Evolutionary conservation across 2,329 filamentous ascomycete genomes (phyloP), one percentile per base, ranked within the genome.

Genomic region (Polytolypa hystricis): DNA sequence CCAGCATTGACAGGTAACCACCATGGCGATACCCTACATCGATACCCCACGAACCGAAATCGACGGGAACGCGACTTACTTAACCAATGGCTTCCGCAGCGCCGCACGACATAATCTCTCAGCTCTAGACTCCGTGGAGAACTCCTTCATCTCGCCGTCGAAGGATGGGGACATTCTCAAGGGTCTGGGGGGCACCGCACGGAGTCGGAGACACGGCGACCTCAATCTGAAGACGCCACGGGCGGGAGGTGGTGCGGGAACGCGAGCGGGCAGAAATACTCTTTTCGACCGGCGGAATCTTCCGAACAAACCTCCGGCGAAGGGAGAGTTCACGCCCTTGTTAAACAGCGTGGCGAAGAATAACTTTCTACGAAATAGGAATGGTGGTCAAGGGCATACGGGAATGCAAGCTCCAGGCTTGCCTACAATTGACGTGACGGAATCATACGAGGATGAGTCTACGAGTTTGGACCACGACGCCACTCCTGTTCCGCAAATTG

Each of bases 321-420:
- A 67, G 45, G 79, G 78, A 49, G 93, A 98, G 52, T 98, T 98
- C 58, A 98, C 91, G 0, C 91, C 93, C 0, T 67, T 98, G 48
- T 75, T 98, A 55, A 94, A 93, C 60, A 79, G 75, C 49, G 54
- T 70, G 65, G 69, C 87, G 69, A 66, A 85, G 67, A 71, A 82
- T 67, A 65, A 79, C 67, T 60, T 73, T 62, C 43, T 72, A 55
- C 59, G 61, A 47, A 55, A 64, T 55, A 47, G 75, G 42, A 74
- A 70, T 53, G 64, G 69, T 12, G 73, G 70, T 28, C 74, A 77
- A 54, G 16, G 21, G n/a, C 73, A 71, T 39, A 77, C 80, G 45
- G 71, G 79, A 46, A 78, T 80, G 49, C 76, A 81, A 46, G 79
- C 84, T 45, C 86, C 85, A 12, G 77, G 79, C 2, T 65, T 93